Conservation (phyloP, 495 filamentous ascomycete species). For the Penicillium simplicissimum region DNA sequence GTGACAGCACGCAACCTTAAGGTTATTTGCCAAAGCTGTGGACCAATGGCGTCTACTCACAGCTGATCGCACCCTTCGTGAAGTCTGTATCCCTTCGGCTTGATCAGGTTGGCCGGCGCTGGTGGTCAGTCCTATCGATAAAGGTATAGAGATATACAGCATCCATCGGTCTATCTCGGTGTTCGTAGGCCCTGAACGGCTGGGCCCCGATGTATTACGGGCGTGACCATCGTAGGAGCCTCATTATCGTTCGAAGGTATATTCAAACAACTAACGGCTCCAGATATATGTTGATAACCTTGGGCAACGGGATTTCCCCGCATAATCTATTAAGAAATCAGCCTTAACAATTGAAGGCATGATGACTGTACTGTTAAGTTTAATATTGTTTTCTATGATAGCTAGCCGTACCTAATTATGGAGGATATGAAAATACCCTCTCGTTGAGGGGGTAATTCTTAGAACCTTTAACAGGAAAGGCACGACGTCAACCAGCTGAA, state of each 20-base stretch:
- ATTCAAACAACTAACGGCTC: too few species aligned
- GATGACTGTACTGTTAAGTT: too few species aligned
- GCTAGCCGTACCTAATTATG: too few species aligned
- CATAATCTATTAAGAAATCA: too few species aligned
- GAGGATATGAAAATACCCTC: too few species aligned
- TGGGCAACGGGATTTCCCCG: too few species aligned
- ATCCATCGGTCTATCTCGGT: not conserved
- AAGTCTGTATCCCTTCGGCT: not conserved
- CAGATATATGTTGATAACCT: too few species aligned
- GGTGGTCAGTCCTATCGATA: not conserved
- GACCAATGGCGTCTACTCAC: not conserved
- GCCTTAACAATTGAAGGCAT: too few species aligned
- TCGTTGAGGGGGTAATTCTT: too few species aligned
- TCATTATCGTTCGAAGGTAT: not conserved
- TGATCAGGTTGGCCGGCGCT: not conserved
- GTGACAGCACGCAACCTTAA: not conserved
- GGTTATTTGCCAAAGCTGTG: slow-evolving; percentile 23
- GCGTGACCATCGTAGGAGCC: not conserved
- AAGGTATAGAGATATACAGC: not conserved
- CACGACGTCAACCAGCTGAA: slow-evolving; percentile 21
- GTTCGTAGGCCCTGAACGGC: not conserved
- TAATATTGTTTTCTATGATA: too few species aligned
- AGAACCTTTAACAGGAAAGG: too few species aligned
- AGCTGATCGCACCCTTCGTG: not conserved
- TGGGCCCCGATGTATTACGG: not conserved